Percentiles rank a stretch among this genome's conserved stretches.
phyloP scores from a whole-genome alignment of 352 stramenopile genomes.

The Phytophthora pisi region DNA sequence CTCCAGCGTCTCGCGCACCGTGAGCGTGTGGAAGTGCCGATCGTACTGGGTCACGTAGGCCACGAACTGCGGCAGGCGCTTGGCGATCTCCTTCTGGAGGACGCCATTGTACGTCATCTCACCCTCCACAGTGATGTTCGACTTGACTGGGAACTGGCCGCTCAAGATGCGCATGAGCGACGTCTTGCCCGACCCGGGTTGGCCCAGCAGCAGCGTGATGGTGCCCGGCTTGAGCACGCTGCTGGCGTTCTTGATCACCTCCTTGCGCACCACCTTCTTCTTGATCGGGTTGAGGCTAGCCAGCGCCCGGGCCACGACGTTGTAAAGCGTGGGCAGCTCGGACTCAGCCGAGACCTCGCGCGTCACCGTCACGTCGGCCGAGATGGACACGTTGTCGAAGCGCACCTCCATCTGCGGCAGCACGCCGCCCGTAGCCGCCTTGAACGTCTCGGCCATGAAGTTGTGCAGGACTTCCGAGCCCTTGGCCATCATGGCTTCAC shows the following conservation, averaged over 20 bases:
- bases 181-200: constrained; percentile 46
- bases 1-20: constrained; percentile 39
- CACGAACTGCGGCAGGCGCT: constrained; percentile 39
- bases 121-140: constrained; percentile 38
- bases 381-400: constrained; percentile 33
- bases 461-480: constrained; percentile 21
- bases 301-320: constrained; percentile 4
- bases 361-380: constrained; percentile 32
- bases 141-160: constrained; percentile 33
- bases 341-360: constrained; percentile 20
- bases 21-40: constrained; percentile 36
- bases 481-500: constrained; percentile 24
- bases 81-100: constrained; percentile 24
- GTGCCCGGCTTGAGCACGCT: constrained; percentile 38
- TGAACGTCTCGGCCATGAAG: constrained; percentile 33
- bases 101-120: constrained; percentile 45
- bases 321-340: constrained; percentile 49
- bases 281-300: constrained; percentile 22
- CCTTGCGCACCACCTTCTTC: constrained; percentile 39
- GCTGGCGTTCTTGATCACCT: constrained; percentile 40
- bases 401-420: constrained; percentile 38
- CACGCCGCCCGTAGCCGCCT: constrained; percentile 20
- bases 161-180: constrained; percentile 39
- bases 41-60: constrained; percentile 44
- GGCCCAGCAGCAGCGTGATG: constrained; percentile 45